A percentile compares a stretch with the other conserved stretches of the same genome.
phyloP scores from a whole-genome alignment of 2,329 filamentous ascomycete genomes.

The Exophiala sp. region DNA sequence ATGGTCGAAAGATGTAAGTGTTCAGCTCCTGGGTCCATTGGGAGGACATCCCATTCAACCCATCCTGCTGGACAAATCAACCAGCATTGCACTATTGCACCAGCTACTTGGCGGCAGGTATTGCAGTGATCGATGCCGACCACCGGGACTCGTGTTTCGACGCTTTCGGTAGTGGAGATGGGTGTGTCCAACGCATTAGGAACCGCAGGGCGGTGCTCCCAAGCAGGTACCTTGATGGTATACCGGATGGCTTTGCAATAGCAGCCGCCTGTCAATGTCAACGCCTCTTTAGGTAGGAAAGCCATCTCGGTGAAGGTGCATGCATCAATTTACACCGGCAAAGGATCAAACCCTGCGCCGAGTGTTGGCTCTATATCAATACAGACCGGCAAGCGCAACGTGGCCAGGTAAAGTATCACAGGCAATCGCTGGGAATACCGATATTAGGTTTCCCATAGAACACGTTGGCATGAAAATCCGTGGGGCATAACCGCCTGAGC shows the following conservation, averaged over 20 bases:
- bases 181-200: slow-evolving; percentile 13
- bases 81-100: slow-evolving; percentile 29
- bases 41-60: slow-evolving; percentile 28
- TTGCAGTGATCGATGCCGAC: slow-evolving; percentile 31
- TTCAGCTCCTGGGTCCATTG: slow-evolving; percentile 1
- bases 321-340: background rate
- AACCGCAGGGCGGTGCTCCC: slow-evolving; percentile 20
- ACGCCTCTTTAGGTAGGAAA: slow-evolving; percentile 17
- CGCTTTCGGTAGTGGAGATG: slow-evolving; percentile 17
- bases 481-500: too few species aligned
- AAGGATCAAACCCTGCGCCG: too few species aligned
- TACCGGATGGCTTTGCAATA: slow-evolving; percentile 32
- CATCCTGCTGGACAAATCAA: slow-evolving; percentile 30
- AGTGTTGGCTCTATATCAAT: too few species aligned
- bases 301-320: slow-evolving; percentile 7
- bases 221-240: slow-evolving; percentile 27
- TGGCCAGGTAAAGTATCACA: too few species aligned
- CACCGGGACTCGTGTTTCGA: slow-evolving; percentile 24
- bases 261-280: slow-evolving; percentile 30
- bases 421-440: too few species aligned
- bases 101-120: slow-evolving; percentile 27
- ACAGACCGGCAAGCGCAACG: too few species aligned
- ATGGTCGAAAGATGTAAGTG: slow-evolving; percentile 9
- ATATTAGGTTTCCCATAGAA: too few species aligned
- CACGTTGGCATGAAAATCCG: too few species aligned